Base-by-base conservation (phyloP, 176 grass and related monocot genomes). In the Poa pratensis region DNA sequence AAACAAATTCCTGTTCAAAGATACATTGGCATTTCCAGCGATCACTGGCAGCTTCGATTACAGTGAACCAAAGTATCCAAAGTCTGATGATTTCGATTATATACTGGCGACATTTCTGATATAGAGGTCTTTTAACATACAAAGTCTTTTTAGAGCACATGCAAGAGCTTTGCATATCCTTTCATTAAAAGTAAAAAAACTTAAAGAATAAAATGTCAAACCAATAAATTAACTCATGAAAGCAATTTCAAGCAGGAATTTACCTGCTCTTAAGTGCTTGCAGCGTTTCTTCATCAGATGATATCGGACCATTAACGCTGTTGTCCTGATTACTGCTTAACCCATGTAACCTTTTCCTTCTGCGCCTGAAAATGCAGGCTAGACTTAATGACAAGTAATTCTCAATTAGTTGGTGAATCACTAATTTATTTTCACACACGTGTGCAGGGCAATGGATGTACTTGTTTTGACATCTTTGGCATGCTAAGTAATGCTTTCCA, bases 281-380 rank as follows among this genome's bases (percentile, higher is more conserved):
- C 82, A 97, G 78, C 26, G 85, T 92, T 86, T 93, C 90, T 35
- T 96, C 91, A 78, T 93, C 92, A 28, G 84, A 94, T 78, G 82
- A 88, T 78, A 61, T 40, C 81, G 58, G 65, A 74, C 76, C 66
- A 61, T 79, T 87, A 81, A 68, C 58, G 19, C 15, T 60, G 23
- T 61, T 76, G 55, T 87, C 84, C n/a, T 91, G 61, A 34, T 46
- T 71, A 27, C 57, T 24, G 48, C 43, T 83, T 26, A 79, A 85
- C 14, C n/a, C 45, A 79, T 80, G 87, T 45, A 53, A 26, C 39
- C 82, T 85, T 87, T 94, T 94, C 76, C 89, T 90, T 85, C 68
- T 94, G 58, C 35, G 32, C 46, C 89, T 91, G 78, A 74, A 85
- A 67, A 84, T 82, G 49, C 60, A 81, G 28, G 19, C 18, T 34